These are phyloP conservation scores for Chlamydomonas sphaeroides DNA, from an alignment of 139 green algal genomes.

Conservation along the genomic window DNA sequence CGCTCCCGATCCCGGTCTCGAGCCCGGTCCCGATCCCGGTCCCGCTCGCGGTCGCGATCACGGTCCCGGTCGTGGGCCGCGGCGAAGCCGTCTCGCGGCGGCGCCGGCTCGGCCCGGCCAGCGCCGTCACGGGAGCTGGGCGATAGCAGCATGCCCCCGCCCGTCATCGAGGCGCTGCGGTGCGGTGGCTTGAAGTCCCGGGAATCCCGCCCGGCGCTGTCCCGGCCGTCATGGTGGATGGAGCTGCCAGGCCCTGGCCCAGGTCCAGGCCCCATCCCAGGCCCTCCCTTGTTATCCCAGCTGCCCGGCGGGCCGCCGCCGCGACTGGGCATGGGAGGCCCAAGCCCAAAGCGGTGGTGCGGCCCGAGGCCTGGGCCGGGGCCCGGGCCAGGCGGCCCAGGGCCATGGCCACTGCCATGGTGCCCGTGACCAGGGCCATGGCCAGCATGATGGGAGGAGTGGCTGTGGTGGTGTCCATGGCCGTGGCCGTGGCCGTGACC, in stretches of 20 bases:
- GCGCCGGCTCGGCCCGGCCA: background rate
- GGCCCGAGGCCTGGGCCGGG: background rate
- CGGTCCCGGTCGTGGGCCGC: background rate
- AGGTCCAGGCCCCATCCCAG: no score
- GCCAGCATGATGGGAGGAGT: background rate
- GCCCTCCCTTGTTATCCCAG: no score
- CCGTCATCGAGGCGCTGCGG: background rate
- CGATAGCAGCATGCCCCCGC: no score
- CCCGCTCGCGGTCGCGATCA: background rate
- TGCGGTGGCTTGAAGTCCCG: background rate
- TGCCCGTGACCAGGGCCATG: background rate
- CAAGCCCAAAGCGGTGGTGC: conserved; percentile 10
- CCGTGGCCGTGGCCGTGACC: no score
- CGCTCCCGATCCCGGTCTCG: no score
- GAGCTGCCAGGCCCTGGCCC: background rate
- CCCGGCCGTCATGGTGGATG: background rate
- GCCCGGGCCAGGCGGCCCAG: background rate
- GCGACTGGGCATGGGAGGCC: no score
- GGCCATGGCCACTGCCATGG: background rate
- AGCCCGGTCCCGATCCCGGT: background rate
- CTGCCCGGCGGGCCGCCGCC: no score
- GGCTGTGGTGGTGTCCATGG: background rate
- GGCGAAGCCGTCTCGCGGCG: background rate
- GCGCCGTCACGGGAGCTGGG: no score
- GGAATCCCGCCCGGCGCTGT: background rate